Conservation (phyloP, 345 rosid genomes). For the Noccaea bulbosa region DNA sequence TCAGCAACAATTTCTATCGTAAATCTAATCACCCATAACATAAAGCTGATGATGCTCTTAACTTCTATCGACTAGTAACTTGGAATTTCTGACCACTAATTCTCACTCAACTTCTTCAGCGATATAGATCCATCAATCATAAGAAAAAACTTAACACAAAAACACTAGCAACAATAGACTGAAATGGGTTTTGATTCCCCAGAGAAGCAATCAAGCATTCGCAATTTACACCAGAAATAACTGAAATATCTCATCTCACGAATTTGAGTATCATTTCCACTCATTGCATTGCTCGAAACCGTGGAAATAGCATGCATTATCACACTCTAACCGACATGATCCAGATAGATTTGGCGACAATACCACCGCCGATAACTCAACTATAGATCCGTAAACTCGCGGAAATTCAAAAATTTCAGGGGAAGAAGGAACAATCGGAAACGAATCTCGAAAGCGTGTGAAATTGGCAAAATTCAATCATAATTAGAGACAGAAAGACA, state of each 20-base stretch:
- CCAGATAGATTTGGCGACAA: neutral
- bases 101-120: neutral
- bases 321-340: constrained; percentile 23
- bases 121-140: neutral
- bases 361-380: neutral
- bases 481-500: neutral
- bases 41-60: neutral
- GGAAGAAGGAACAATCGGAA: neutral
- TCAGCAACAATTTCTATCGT: neutral
- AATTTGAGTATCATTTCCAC: neutral
- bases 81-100: neutral
- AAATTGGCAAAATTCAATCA: neutral
- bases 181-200: neutral
- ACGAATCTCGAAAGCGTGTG: neutral
- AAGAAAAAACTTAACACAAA: too few species aligned
- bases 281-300: constrained; percentile 1
- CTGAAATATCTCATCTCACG: neutral
- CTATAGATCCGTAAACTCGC: neutral
- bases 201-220: neutral
- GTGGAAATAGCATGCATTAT: neutral
- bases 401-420: neutral
- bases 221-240: neutral
- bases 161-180: neutral
- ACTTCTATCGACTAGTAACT: neutral
- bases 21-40: neutral